Evolutionary conservation across 108 stramenopile species (phyloP).

Genomic region (Fragilaria crotonensis): DNA sequence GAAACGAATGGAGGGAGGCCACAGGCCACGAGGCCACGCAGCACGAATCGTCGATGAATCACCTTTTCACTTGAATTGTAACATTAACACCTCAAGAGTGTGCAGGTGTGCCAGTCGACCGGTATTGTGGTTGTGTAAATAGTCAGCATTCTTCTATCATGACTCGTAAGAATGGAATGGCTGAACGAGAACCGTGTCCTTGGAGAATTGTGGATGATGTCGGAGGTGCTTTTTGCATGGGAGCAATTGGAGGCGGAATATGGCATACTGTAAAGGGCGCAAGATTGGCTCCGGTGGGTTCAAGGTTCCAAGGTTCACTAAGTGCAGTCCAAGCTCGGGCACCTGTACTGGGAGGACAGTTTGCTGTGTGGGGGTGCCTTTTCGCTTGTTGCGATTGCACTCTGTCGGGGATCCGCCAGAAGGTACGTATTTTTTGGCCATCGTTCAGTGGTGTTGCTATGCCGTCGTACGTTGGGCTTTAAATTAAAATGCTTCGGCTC

Average conservation of each 20-base stretch:
- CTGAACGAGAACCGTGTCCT: conserved; percentile 95
- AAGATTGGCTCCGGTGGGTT: conserved; percentile 64
- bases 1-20: no score
- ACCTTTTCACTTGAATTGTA: no score
- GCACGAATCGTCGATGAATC: no score
- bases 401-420: conserved; percentile 86
- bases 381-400: conserved; percentile 96
- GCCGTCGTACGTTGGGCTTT: no score
- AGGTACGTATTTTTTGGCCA: no score
- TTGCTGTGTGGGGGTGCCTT: conserved; percentile 94
- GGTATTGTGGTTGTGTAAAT: no score
- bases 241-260: conserved; percentile 87
- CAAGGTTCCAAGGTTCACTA: conserved; percentile 65
- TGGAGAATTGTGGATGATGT: conserved; percentile 97
- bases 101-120: no score
- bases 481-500: no score
- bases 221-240: conserved; percentile 95
- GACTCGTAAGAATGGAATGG: conserved; percentile 52
- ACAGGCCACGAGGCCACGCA: no score
- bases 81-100: no score
- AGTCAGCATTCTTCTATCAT: no score
- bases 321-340: conserved; percentile 83
- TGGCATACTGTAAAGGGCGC: conserved; percentile 92
- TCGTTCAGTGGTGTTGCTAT: no score
- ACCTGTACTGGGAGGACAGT: conserved; percentile 92